phyloP scores from a whole-genome alignment of 2,329 filamentous ascomycete genomes.

The Ophiocordyceps camponoti-leonardi region DNA sequence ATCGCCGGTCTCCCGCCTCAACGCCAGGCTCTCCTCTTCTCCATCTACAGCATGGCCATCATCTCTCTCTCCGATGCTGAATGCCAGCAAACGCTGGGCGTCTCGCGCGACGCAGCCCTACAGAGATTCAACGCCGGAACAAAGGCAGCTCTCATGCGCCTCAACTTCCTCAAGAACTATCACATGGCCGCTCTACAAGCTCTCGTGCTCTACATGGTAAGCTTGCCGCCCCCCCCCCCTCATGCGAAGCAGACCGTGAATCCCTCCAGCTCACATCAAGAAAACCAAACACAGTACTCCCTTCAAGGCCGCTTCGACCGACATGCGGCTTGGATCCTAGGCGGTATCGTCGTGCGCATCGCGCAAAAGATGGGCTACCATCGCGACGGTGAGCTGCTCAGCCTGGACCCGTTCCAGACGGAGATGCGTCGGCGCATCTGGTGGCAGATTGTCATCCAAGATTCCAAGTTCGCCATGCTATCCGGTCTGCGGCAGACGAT shows the following conservation, averaged over 20 bases:
- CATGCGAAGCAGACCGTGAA: neutral
- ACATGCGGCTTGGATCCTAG: constrained; percentile 42
- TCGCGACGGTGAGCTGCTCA: constrained; percentile 38
- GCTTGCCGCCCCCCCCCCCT: neutral
- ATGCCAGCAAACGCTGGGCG: constrained; percentile 33
- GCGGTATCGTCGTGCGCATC: constrained; percentile 43
- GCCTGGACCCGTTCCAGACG: constrained; percentile 42
- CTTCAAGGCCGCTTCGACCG: constrained; percentile 40
- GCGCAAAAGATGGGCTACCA: constrained; percentile 53
- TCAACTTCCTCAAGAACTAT: constrained; percentile 40
- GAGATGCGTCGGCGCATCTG: constrained; percentile 52
- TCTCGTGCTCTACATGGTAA: constrained; percentile 38
- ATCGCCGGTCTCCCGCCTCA: constrained; percentile 36
- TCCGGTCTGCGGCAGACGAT: constrained; percentile 38
- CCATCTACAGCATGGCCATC: constrained; percentile 46
- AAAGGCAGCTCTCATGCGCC: constrained; percentile 29
- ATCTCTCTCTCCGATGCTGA: constrained; percentile 38
- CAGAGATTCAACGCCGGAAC: constrained; percentile 33
- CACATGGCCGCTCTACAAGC: constrained; percentile 43
- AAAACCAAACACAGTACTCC: constrained; percentile 24
- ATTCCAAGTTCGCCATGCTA: constrained; percentile 37
- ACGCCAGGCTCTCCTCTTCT: constrained; percentile 43
- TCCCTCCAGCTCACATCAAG: neutral
- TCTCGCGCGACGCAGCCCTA: constrained; percentile 29
- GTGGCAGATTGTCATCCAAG: constrained; percentile 46